Evolutionary conservation across 169 alveolate species (phyloP).

Genomic region (Eimeria acervulina): DNA sequence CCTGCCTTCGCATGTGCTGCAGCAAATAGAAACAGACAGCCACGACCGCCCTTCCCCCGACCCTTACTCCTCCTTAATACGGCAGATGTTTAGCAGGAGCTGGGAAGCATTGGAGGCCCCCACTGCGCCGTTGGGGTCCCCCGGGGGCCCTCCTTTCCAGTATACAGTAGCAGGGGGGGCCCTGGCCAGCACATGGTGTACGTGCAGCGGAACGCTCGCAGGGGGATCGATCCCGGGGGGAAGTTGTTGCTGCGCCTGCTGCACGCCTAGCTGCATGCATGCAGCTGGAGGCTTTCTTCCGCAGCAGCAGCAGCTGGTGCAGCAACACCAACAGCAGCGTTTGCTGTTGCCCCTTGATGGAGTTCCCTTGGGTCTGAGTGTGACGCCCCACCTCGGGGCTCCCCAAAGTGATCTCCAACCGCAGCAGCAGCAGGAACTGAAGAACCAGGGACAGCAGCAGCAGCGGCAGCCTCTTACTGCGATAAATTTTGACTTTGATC

Average conservation of each 20-base stretch:
- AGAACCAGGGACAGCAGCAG: slow-evolving; percentile 32
- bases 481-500: neutral
- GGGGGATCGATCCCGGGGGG: neutral
- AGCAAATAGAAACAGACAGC: neutral
- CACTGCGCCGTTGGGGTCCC: neutral
- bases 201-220: neutral
- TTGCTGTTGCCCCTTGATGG: neutral
- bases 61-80: neutral
- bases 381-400: neutral
- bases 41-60: neutral
- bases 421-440: slow-evolving; percentile 22
- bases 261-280: neutral
- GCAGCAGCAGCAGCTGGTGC: neutral
- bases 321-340: neutral
- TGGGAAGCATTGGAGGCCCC: neutral
- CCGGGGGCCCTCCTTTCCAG: neutral
- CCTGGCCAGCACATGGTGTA: neutral
- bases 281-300: neutral
- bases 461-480: neutral
- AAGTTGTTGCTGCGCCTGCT: neutral
- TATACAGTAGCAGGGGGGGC: neutral
- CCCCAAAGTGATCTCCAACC: neutral
- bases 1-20: neutral
- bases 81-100: neutral
- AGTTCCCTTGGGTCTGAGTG: neutral